Evolutionary conservation across 2,329 filamentous ascomycete genomes (phyloP), one percentile per base, ranked within the genome.

Genomic region (Apiospora marii): DNA sequence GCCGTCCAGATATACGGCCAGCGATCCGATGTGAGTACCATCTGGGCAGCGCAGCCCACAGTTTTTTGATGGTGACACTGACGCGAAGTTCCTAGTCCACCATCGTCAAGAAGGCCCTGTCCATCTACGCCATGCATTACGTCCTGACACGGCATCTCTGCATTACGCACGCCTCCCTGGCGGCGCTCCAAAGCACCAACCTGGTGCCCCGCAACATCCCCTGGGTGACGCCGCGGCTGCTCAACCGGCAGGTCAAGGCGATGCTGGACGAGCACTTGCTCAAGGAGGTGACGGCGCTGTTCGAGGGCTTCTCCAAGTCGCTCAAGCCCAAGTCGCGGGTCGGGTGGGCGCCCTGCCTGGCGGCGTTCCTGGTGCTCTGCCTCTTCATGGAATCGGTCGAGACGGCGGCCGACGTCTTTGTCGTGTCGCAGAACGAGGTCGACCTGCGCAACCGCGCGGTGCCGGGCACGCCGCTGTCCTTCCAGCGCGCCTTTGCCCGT

Each of bases 351-450:
- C 87, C 88, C 1, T 90, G 88, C 76, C 81, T 88, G 22, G 88
- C 87, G 1, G 84, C 88, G 0, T 90, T 90, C 76, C 80, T 90
- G 14, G 85, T 89, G 4, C 83, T 90, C 43, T 89, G 87, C 74
- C 82, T 90, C 49, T 89, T 89, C 77, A 89, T 90, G 87, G 88
- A 90, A 80, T 81, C 85, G 34, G 85, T 89, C 70, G 87, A 90
- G 80, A 82, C 84, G 43, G 84, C 87, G 10, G 83, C 87, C 44
- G 88, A 90, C 79, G 82, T 81, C 12, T 90, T 88, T 75, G 85
- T 87, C 69, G 80, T 87, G 14, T 82, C 84, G 41, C 83, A 87
- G 75, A 88, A 87, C 77, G 86, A 90, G 80, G 83, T 87, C 76
- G 81, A 82, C 72, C 76, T 85, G 72, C 82, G 83, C 53, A 83